Percentiles rank a stretch among this genome's conserved stretches.
Evolutionary conservation across 495 filamentous ascomycete species (phyloP).

Genomic region (Aspergillus kassunensis): DNA sequence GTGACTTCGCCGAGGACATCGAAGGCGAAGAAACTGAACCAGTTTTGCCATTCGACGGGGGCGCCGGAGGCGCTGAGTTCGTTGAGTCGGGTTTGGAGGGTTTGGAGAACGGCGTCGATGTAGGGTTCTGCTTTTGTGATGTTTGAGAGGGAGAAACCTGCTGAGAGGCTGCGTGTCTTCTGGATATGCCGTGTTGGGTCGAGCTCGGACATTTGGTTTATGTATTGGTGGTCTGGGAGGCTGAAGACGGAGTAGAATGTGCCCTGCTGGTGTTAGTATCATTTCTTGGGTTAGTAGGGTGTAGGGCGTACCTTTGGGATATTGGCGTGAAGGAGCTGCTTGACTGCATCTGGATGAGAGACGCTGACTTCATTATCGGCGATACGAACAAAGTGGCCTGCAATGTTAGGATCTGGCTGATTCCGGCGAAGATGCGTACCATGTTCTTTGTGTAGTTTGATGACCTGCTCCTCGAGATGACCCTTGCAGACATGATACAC

Average conservation of each 20-base stretch:
- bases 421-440: constrained; percentile 20
- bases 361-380: constrained; percentile 46
- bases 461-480: constrained; percentile 31
- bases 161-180: constrained; percentile 31
- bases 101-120: constrained; percentile 32
- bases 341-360: constrained; percentile 42
- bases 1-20: constrained; percentile 41
- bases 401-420: neutral
- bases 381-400: constrained; percentile 46
- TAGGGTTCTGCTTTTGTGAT: constrained; percentile 37
- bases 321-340: constrained; percentile 26
- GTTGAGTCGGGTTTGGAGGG: constrained; percentile 29
- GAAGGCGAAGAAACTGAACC: constrained; percentile 48
- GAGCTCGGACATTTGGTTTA: constrained; percentile 42
- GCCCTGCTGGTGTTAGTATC: constrained; percentile 17
- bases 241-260: constrained; percentile 30
- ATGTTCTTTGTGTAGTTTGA: constrained; percentile 39
- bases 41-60: constrained; percentile 36
- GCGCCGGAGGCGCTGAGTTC: constrained; percentile 18
- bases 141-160: constrained; percentile 37
- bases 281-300: neutral
- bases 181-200: constrained; percentile 31
- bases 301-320: constrained; percentile 22
- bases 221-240: constrained; percentile 37
- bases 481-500: constrained; percentile 35